Base-by-base conservation (phyloP, 179 eudicot species). In the Corrigiola litoralis region DNA sequence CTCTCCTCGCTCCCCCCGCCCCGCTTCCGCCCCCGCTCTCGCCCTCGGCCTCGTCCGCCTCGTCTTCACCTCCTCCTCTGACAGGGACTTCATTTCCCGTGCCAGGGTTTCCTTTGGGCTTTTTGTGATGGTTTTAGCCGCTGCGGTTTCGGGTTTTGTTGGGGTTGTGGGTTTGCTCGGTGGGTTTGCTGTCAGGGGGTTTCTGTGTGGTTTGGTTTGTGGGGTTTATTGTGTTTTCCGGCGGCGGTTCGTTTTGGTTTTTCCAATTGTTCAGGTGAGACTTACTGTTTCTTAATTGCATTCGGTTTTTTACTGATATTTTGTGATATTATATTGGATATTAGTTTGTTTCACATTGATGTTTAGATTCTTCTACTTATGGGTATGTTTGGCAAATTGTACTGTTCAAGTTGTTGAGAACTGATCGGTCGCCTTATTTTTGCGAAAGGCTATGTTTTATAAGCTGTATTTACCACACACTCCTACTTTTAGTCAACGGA, bases 241-340 rank as follows among this genome's bases (percentile, higher is more conserved):
- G 63, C 78, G 72, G 69, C 71, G 87, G 29, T 87, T 81, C 85
- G 83, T 84, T 49, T 61, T 90, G 63, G 67, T 73, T 73, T 90
- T 92, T 41, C 96, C 99, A 4, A 80, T 90, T 58, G 63, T 94
- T 80, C 97, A 90, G 96, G 99, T 94, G 45, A 68, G 32, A 34
- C 61, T 45, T 58, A 17, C 1, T 25, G 16, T 46, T n/a, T 51
- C 37, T 60, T 27, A 5, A 0, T 27, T 24, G 17, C 0, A 25
- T 45, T 66, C 53, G 20, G 32, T 37, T 51, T 18, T 8, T 20
- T 31, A 13, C 25, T 59, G 45, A 13, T 4, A 3, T 13, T 16
- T 1, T 5, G 1, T 41, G 11, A 29, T 34, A 0, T 45, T 29
- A 1, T 21, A 14, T 52, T 14, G 25, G 7, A 21, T 20, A 13